Base-by-base conservation (phyloP, 2,329 filamentous ascomycete genomes). In the Sclerotinia sclerotiorum region DNA sequence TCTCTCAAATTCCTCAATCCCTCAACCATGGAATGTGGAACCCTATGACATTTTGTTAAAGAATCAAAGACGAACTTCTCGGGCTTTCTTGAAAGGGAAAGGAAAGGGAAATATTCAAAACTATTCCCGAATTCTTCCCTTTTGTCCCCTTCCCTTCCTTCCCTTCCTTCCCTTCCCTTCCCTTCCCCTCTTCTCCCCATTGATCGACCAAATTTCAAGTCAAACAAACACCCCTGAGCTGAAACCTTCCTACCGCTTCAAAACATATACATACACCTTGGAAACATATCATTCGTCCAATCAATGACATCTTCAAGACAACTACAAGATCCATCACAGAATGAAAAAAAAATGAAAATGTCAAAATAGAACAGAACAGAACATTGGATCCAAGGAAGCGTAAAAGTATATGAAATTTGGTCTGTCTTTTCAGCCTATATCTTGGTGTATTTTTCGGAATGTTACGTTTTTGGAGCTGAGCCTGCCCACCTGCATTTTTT, bases 11-110 rank as follows among this genome's bases (percentile, higher is more conserved):
- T 35, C 21, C 44, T 61, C 27, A n/a, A n/a, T 61, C 58, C 58
- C 58, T 49, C 7, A 24, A 61, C 58, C 58, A 35, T 49, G 44
- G 44, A 61, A 61, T 61, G 58, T 61, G 58, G 44, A 61, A 35
- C 32, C 19, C 29, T 11, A 61, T 61, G 58, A 35, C 58, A 24
- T 24, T 39, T n/a, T n/a, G 19, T 13, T 3, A 10, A 17, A n/a
- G 27, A 61, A 56, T 11, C 29, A 15, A 32, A 29, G 52, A 32
- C 44, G 17, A 46, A 46, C 24, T 60, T 15, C 17, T 46, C 39
- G 42, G 17, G 1, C 1, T 29, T 29, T 19, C 57, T 32, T 11
- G 5, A 8, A 55, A 55, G 35, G 51, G 15, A 6, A 46, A 46
- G 46, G 35, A 39, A 39, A 11, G 35, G 10, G 21, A 49, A 49